A percentile compares a stretch with the other conserved stretches of the same genome.
Evolutionary conservation across 2,329 filamentous ascomycete genomes (phyloP).

Genomic region (Westerdykella aurantiaca): DNA sequence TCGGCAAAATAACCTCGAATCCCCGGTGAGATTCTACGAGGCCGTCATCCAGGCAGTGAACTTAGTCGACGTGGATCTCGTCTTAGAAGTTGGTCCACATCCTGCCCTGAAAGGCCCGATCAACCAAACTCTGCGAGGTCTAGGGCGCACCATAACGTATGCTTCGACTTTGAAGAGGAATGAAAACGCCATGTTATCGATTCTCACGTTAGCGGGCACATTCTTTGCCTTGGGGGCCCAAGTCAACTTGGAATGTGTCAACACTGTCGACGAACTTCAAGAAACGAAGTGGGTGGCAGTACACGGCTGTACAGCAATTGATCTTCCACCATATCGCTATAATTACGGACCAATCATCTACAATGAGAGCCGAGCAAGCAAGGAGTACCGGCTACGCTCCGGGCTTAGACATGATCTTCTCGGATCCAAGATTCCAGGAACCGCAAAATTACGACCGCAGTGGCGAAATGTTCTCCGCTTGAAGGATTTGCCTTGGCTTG

Average conservation of each 20-base stretch:
- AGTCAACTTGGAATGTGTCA: constrained; percentile 11
- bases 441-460: constrained; percentile 21
- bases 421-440: constrained; percentile 4
- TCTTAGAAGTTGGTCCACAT: constrained; percentile 31
- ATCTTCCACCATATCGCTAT: constrained; percentile 16
- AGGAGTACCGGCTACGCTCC: constrained; percentile 9
- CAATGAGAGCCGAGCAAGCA: constrained; percentile 12
- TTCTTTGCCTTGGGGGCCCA: constrained; percentile 7
- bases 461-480: constrained; percentile 42
- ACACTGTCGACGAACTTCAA: constrained; percentile 12
- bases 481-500: constrained; percentile 42
- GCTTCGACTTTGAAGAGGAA: constrained; percentile 6
- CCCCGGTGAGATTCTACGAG: constrained; percentile 12
- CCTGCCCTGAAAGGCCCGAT: constrained; percentile 28
- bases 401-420: constrained; percentile 16
- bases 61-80: constrained; percentile 27
- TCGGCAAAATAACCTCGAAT: constrained; percentile 16
- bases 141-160: no score
- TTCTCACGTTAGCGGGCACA: constrained; percentile 11
- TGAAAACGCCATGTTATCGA: constrained; percentile 4
- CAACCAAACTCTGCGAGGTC: no score
- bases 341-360: constrained; percentile 10
- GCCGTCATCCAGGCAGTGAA: constrained; percentile 6
- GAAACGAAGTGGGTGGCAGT: no score
- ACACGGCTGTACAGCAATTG: constrained; percentile 5